Conservation (phyloP, 2,329 filamentous ascomycete genomes). For the Fonsecaea multimorphosa region DNA sequence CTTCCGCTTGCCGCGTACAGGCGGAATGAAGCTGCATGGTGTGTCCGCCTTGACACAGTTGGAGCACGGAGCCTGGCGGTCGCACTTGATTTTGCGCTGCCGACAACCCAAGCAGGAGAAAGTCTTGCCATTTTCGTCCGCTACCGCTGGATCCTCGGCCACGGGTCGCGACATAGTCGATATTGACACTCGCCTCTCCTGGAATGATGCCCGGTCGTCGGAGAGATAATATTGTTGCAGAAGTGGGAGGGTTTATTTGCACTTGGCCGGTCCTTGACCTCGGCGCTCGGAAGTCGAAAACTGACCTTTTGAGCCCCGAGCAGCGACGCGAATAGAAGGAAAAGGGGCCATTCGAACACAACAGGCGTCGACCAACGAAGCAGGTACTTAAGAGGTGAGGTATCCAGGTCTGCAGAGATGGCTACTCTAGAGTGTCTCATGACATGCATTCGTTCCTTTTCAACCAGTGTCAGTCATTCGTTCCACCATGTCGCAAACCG, state of each 20-base stretch:
- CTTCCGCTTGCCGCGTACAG: background rate
- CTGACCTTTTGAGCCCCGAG: background rate
- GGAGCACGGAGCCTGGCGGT: background rate
- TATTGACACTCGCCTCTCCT: too few species aligned
- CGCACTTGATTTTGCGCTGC: slow-evolving; percentile 6
- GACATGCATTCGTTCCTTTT: background rate
- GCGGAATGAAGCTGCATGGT: background rate
- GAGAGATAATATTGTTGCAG: background rate
- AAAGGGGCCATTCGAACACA: background rate
- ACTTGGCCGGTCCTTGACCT: background rate
- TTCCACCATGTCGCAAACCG: background rate
- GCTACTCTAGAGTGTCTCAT: background rate
- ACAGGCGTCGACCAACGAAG: background rate
- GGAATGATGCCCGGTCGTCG: background rate
- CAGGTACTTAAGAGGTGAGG: background rate
- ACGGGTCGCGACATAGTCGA: background rate
- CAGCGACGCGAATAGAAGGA: background rate
- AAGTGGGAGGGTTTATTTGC: background rate
- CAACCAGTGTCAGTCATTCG: background rate
- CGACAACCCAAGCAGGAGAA: background rate
- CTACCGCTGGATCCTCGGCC: background rate
- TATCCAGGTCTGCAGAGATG: background rate
- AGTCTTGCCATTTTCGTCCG: background rate
- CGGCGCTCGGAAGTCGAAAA: background rate
- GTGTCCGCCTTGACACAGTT: slow-evolving; percentile 43